Base-by-base conservation (phyloP, 2,329 filamentous ascomycete species). In the Metarhizium album region DNA sequence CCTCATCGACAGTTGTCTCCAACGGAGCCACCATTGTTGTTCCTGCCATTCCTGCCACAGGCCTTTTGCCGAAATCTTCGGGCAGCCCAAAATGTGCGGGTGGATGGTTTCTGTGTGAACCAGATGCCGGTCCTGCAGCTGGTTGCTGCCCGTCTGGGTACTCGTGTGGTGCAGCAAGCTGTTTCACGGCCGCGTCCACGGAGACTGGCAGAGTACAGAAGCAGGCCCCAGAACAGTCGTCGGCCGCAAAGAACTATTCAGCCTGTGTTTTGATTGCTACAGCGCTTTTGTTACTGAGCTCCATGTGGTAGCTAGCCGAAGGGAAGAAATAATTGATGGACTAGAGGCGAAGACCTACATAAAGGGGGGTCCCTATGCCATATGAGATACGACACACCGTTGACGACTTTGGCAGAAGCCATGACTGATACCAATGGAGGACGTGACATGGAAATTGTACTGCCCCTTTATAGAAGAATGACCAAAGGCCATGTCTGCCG, bases 131-230 rank as follows among this genome's bases (percentile, higher is more conserved):
- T n/a, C 71, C 76, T 0, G 80, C 84, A 0, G 82, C 89, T 0
- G 90, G 89, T 6, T 97, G 91, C 65, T 97, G 91, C 72, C 90
- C 90, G 0, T 75, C 69, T 42, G 87, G 87, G 2, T 95, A 84
- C 65, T 67, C 67, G 3, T 95, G 89, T 67, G 89, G 86, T 1
- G 74, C 75, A 20, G 78, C 76, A 22, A 89, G 83, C 63, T 94
- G 88, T 68, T 83, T 82, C 29, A 76, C 80, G 4, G 64, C 63
- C 38, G 71, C 69, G 46, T 73, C 68, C 7, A 74, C 72, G 7
- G 70, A 73, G 45, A 83, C 78, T n/a, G 76, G 69, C 6, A 79
- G 76, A 27, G 72, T 82, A 48, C 73, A 75, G 56, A 81, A 81
- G 64, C 67, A 70, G 59, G 59, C 73, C n/a, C 75, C 76, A 0